A percentile compares a stretch with the other conserved stretches of the same genome.
phyloP scores from a whole-genome alignment of 805 yeast species.

The Metschnikowia shivogae region DNA sequence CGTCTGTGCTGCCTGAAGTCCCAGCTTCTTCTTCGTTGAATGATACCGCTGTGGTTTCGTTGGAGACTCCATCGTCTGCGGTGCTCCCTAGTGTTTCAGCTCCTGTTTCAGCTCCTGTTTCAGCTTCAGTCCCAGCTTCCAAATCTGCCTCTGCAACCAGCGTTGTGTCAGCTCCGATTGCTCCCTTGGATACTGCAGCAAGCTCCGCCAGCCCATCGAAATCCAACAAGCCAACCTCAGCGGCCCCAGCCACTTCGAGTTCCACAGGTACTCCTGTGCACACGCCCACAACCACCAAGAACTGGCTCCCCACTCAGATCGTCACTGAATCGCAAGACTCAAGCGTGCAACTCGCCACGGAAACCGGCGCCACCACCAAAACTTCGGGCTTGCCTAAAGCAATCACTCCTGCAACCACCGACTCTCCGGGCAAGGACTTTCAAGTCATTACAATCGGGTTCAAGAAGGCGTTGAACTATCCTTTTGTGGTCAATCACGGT shows the following conservation, averaged over 20 bases:
- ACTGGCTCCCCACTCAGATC: constrained; percentile 37
- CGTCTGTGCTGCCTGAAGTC: too few species aligned
- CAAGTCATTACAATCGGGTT: constrained; percentile 72
- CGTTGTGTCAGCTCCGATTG: neutral
- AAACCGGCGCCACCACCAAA: constrained; percentile 14
- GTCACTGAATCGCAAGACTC: constrained; percentile 19
- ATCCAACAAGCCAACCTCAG: neutral
- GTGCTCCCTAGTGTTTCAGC: too few species aligned
- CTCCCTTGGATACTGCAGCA: neutral
- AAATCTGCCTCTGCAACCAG: too few species aligned
- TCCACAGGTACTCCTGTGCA: constrained; percentile 2
- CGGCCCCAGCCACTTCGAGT: neutral
- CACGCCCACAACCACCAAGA: constrained; percentile 11
- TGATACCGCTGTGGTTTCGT: too few species aligned
- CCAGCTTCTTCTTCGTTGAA: too few species aligned
- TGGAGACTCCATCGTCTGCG: too few species aligned
- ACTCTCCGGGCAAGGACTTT: constrained; percentile 43
- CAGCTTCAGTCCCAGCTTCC: too few species aligned
- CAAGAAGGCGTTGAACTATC: constrained; percentile 73
- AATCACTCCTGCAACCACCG: constrained; percentile 62
- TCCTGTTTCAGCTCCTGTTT: too few species aligned
- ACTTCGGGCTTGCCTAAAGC: constrained; percentile 68
- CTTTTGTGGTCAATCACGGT: constrained; percentile 70
- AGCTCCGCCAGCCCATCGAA: neutral
- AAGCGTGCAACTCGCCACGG: constrained; percentile 8